These are phyloP conservation scores for Sindora glabra DNA, from an alignment of 306 rosid species.

Conservation along the genomic window DNA sequence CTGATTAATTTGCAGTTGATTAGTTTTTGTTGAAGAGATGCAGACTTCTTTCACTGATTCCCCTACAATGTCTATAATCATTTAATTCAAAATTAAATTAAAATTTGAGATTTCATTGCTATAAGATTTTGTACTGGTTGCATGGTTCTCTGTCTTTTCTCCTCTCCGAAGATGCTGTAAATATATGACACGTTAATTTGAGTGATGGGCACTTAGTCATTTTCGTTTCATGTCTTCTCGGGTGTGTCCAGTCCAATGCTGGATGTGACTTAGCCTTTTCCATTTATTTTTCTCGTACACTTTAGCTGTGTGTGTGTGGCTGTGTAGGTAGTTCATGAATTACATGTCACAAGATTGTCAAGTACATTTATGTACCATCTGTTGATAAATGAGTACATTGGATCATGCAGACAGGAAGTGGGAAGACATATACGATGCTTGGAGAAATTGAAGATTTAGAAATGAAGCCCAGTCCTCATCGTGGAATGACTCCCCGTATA, in stretches of 20 bases:
- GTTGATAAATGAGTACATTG: constrained; percentile 16
- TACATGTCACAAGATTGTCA: neutral
- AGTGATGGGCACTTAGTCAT: too few relatives aligned
- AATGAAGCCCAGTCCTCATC: constrained; percentile 74
- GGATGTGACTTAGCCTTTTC: neutral
- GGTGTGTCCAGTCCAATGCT: neutral
- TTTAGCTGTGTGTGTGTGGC: too few relatives aligned
- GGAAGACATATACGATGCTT: constrained; percentile 96
- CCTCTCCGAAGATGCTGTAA: too few relatives aligned
- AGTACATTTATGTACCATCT: neutral
- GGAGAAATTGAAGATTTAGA: constrained; percentile 90
- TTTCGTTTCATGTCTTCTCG: neutral
- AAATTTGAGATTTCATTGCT: neutral
- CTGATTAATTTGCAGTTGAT: neutral
- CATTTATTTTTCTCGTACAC: neutral
- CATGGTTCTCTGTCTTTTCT: neutral
- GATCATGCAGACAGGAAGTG: constrained; percentile 90
- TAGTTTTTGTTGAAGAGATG: too few relatives aligned
- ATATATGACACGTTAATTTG: too few relatives aligned
- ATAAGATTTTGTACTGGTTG: neutral
- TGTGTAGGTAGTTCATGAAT: neutral
- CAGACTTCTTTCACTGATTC: too few relatives aligned
- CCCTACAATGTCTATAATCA: neutral
- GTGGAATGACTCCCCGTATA: constrained; percentile 95
- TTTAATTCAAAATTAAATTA: neutral